Percentiles rank a stretch among this genome's conserved stretches.
Evolutionary conservation across 1,139 yeast species (phyloP).

Genomic region (Zygoascus meyerae): DNA sequence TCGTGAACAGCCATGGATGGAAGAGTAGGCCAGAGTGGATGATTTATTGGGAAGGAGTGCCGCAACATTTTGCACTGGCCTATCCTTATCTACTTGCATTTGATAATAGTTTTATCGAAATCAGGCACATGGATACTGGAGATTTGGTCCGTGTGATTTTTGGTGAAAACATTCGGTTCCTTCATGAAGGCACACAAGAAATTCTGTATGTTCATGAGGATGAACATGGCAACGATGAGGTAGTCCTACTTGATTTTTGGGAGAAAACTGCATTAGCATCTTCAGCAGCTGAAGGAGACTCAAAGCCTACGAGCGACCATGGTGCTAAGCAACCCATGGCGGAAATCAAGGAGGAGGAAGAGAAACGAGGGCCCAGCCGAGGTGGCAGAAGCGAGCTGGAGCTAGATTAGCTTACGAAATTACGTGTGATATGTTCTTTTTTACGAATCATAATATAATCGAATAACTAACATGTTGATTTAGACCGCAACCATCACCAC

Average conservation of each 20-base stretch:
- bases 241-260: slow-evolving; percentile 89
- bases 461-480: no score
- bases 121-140: slow-evolving; percentile 84
- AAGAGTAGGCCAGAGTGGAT: slow-evolving; percentile 91
- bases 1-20: slow-evolving; percentile 95
- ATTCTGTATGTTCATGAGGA: slow-evolving; percentile 90
- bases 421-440: no score
- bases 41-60: slow-evolving; percentile 94
- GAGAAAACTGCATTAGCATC: slow-evolving; percentile 24
- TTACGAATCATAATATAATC: no score
- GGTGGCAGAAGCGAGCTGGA: slow-evolving; percentile 4
- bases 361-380: neutral
- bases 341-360: slow-evolving; percentile 1
- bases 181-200: slow-evolving; percentile 89
- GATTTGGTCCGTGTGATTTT: slow-evolving; percentile 80
- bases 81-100: slow-evolving; percentile 90
- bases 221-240: slow-evolving; percentile 84
- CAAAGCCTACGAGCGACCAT: neutral
- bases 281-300: neutral
- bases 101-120: slow-evolving; percentile 85
- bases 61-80: slow-evolving; percentile 86
- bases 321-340: neutral
- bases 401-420: no score
- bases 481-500: no score
- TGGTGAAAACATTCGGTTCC: slow-evolving; percentile 87